phyloP scores from a whole-genome alignment of 2,329 filamentous ascomycete species.

The Neofusicoccum cordaticola region DNA sequence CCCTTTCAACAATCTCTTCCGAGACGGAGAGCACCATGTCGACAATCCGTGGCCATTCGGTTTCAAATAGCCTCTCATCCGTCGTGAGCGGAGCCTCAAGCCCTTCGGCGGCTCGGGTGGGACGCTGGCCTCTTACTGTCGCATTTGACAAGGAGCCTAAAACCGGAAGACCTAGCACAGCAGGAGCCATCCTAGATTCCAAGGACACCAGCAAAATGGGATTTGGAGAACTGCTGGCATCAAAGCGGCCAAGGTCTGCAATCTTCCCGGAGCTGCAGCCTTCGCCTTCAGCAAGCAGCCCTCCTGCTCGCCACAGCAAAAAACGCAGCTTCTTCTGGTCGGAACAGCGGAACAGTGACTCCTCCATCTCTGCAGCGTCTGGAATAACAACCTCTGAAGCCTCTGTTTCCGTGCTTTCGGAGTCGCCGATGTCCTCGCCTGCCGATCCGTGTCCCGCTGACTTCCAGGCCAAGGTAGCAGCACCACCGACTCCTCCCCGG shows the following conservation, averaged over 20 bases:
- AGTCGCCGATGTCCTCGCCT: conserved; percentile 10
- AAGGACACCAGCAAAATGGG: conserved; percentile 25
- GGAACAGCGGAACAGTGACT: conserved; percentile 49
- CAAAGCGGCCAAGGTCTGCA: conserved; percentile 38
- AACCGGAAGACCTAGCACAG: conserved; percentile 60
- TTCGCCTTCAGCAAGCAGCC: conserved; percentile 22
- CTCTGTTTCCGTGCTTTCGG: conserved; percentile 26
- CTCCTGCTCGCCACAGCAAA: conserved; percentile 27
- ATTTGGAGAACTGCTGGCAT: conserved; percentile 27
- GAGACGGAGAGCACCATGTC: conserved; percentile 75
- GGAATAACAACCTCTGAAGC: conserved; percentile 34
- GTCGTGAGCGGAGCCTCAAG: conserved; percentile 61
- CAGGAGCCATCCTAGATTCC: conserved; percentile 64
- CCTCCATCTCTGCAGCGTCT: conserved; percentile 27
- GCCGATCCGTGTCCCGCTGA: conserved; percentile 5
- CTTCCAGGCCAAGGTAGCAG: background rate
- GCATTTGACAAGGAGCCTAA: conserved; percentile 40
- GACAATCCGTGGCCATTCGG: conserved; percentile 68
- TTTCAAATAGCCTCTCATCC: conserved; percentile 78
- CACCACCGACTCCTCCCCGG: background rate
- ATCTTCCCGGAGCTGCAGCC: conserved; percentile 24
- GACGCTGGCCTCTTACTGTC: conserved; percentile 36
- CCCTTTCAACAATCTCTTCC: conserved; percentile 78
- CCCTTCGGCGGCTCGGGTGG: conserved; percentile 44
- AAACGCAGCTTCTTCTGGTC: conserved; percentile 44